Evolutionary conservation across 805 yeast species (phyloP).

Genomic region (Ogataea neopini): DNA sequence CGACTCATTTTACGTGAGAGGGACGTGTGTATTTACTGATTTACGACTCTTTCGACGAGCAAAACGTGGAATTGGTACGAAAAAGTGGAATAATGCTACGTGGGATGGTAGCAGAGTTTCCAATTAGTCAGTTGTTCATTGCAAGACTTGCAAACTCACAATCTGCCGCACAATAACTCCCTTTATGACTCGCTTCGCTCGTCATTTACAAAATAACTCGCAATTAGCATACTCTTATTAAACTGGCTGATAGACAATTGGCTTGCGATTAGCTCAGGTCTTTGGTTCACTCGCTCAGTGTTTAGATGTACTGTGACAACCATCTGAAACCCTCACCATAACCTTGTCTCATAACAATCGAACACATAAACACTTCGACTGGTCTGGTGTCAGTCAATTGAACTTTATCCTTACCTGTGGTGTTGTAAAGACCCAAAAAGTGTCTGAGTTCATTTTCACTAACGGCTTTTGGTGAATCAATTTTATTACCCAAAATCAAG

Average conservation of each 20-base stretch:
- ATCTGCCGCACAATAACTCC: background rate
- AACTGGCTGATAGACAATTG: no score
- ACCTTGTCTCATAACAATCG: slow-evolving; percentile 98
- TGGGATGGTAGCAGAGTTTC: no score
- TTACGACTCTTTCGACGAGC: no score
- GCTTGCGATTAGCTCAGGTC: no score
- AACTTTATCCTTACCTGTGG: slow-evolving; percentile 86
- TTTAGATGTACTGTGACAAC: slow-evolving; percentile 89
- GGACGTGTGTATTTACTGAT: no score
- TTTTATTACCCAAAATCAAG: slow-evolving; percentile 92
- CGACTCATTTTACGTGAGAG: no score
- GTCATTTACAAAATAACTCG: background rate
- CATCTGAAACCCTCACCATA: slow-evolving; percentile 98
- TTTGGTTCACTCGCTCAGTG: no score
- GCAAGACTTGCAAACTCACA: background rate
- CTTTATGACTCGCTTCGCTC: background rate
- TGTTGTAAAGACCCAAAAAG: slow-evolving; percentile 81
- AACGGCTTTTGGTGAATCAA: slow-evolving; percentile 91
- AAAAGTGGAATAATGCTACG: no score
- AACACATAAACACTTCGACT: slow-evolving; percentile 94
- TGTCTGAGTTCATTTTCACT: slow-evolving; percentile 92
- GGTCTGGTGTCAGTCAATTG: slow-evolving; percentile 78
- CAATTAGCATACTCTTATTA: background rate
- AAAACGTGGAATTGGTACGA: no score
- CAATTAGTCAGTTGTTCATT: no score